Evolutionary conservation across 805 yeast species (phyloP), one percentile per base, ranked within the genome.

Genomic region (Metschnikowia matae): DNA sequence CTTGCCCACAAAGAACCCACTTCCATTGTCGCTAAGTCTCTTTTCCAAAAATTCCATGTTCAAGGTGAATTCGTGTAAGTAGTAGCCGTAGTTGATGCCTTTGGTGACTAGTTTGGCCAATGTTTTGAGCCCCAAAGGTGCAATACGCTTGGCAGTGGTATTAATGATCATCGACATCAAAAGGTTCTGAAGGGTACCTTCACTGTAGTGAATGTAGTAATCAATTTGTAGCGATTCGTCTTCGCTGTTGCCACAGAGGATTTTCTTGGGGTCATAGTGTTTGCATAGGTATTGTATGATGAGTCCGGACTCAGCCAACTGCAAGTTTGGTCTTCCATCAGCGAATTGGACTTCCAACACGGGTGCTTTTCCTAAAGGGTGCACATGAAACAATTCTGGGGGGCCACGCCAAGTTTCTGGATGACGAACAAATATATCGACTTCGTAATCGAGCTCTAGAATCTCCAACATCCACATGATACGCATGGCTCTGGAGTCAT

Each of bases 311-410:
- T 85, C 92, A 10, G 81, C 82, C 40, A 82, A 50, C 51, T 65
- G 65, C 15, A 70, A 46, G 1, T 62, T 58, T 6, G 70, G 69
- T 2, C 55, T 46, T 2, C 75, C 75, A 54, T 73, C 74, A 21
- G 66, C 70, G 31, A 57, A 57, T n/a, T 50, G 45, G 23, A 54
- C 47, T 54, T 79, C 84, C 40, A 86, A 54, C 1, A 84, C 63
- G 1, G 92, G 92, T 0, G 82, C 69, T 59, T 81, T 82, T 0
- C 89, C 90, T 20, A 80, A 64, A 8, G 87, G 85, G 59, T 82
- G 86, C 10, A 83, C 67, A 37, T 77, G 68, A 51, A 71, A 71
- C 37, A 84, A 63, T 35, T 70, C 81, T 6, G 57, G 55, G 34
- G 65, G 59, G 2, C 70, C 73, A 39, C 79, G 66, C 65, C 73